A percentile compares a stretch with the other conserved stretches of the same genome.
phyloP scores from a whole-genome alignment of 495 filamentous ascomycete species.

The Daldinia caldariorum region DNA sequence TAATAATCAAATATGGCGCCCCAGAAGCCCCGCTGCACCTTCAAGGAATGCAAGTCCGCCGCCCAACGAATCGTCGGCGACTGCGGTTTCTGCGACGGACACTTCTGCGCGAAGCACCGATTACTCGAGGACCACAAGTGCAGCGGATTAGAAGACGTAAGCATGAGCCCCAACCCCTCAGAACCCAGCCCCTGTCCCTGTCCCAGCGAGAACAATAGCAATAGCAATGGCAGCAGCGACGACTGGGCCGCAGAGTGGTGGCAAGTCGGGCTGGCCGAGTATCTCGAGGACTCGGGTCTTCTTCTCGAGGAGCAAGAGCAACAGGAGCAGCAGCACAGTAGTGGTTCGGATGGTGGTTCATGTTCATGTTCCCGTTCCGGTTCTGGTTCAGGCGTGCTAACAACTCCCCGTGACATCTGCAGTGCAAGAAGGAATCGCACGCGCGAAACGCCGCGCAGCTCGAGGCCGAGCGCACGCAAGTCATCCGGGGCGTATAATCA shows the following conservation, averaged over 20 bases:
- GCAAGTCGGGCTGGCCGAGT: constrained; percentile 58
- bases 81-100: constrained; percentile 91
- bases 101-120: constrained; percentile 93
- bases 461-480: constrained; percentile 83
- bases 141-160: constrained; percentile 86
- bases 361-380: no score
- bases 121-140: constrained; percentile 94
- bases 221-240: no score
- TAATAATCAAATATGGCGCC: constrained; percentile 61
- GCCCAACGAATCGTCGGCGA: constrained; percentile 95
- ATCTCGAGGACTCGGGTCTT: constrained; percentile 48
- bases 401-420: constrained; percentile 24
- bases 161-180: constrained; percentile 45
- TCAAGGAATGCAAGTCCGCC: constrained; percentile 84
- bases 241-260: constrained; percentile 53
- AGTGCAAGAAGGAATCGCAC: constrained; percentile 94
- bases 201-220: no score
- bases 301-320: constrained; percentile 20
- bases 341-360: not conserved
- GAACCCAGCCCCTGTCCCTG: not conserved
- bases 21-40: constrained; percentile 86
- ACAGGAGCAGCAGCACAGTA: not conserved
- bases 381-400: constrained; percentile 44
- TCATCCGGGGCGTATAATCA: constrained; percentile 60
- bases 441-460: constrained; percentile 92